phyloP scores from a whole-genome alignment of 2,329 filamentous ascomycete genomes.

The Leptodontidium sp. region DNA sequence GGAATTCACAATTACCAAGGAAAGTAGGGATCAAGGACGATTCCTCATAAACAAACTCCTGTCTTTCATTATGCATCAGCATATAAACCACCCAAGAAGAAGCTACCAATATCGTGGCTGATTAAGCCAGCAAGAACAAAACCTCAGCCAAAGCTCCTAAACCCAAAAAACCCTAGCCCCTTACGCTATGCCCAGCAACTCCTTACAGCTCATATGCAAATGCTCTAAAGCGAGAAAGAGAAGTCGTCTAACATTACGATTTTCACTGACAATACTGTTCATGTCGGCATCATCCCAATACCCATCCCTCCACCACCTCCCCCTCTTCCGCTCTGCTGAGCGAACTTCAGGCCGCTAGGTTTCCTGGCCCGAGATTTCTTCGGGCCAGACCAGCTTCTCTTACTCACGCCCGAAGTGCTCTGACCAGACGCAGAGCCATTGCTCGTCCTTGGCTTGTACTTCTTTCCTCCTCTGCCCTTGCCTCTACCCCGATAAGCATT shows the following conservation, averaged over 20 bases:
- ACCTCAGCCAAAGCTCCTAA: slow-evolving; percentile 1
- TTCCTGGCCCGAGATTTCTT: slow-evolving; percentile 30
- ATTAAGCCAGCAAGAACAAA: slow-evolving; percentile 3
- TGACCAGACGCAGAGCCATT: slow-evolving; percentile 30
- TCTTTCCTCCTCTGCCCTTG: slow-evolving; percentile 23
- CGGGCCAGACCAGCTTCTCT: slow-evolving; percentile 32
- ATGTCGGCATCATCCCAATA: slow-evolving; percentile 43
- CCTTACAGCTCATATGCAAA: slow-evolving; percentile 4
- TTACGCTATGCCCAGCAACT: neutral
- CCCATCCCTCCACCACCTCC: slow-evolving; percentile 25
- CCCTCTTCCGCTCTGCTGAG: slow-evolving; percentile 17
- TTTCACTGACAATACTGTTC: neutral
- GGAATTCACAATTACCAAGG: neutral
- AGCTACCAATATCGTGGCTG: neutral
- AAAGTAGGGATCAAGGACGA: neutral
- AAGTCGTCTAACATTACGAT: neutral
- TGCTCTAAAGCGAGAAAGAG: neutral
- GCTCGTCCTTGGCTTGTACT: slow-evolving; percentile 24
- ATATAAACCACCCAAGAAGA: slow-evolving; percentile 8
- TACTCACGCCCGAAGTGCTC: slow-evolving; percentile 35
- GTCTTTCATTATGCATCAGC: neutral
- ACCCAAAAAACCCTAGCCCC: neutral
- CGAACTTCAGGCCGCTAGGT: slow-evolving; percentile 9
- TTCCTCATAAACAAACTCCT: neutral
- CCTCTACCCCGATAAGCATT: slow-evolving; percentile 12